Evolutionary conservation across 2,329 filamentous ascomycete species (phyloP).

Genomic region (Aspergillus costaricaensis): DNA sequence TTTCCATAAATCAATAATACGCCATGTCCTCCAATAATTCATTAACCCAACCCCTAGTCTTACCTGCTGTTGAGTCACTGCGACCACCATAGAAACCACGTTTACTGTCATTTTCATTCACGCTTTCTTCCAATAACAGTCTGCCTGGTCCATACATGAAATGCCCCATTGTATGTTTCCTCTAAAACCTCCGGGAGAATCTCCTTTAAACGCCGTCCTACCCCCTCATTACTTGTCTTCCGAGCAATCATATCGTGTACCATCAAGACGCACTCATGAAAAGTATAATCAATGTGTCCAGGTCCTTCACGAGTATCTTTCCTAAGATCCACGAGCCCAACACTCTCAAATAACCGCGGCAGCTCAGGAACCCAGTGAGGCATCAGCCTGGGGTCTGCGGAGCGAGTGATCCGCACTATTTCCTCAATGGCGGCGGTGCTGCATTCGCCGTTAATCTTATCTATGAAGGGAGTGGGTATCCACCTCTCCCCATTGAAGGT

Average conservation of each 20-base stretch:
- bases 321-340: not conserved
- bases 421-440: not conserved
- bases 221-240: not conserved
- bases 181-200: not conserved
- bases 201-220: not conserved
- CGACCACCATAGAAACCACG: too few species aligned
- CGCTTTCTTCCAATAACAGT: not conserved
- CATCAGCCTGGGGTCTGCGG: not conserved
- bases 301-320: not conserved
- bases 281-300: not conserved
- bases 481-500: not conserved
- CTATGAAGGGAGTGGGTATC: not conserved
- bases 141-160: not conserved
- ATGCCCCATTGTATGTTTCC: not conserved
- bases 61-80: not conserved
- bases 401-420: not conserved
- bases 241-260: not conserved
- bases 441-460: not conserved
- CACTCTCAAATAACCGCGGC: not conserved
- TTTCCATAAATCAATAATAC: too few species aligned
- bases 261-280: not conserved
- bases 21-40: too few species aligned
- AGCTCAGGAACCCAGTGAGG: not conserved
- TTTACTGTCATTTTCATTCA: too few species aligned
- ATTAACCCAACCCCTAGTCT: too few species aligned